These are phyloP conservation scores for Orbilia quercus DNA, from an alignment of 2,329 filamentous ascomycete genomes.

Conservation along the genomic window DNA sequence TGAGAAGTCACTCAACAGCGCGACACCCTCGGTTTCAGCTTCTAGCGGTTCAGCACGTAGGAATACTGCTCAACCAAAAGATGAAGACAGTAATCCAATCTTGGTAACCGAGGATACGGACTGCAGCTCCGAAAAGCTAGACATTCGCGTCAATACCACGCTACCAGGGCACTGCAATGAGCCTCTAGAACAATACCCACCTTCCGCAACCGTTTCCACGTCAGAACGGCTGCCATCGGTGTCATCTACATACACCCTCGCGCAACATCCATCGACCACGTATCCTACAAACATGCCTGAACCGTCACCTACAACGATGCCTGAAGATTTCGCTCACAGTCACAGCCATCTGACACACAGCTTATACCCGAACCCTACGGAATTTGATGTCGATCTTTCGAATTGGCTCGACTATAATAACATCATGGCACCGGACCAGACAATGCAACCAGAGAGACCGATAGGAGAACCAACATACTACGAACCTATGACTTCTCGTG, in stretches of 20 bases:
- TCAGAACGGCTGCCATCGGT: constrained; percentile 5
- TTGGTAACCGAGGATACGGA: constrained; percentile 14
- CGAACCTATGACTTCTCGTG: constrained; percentile 7
- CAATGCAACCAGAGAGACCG: constrained; percentile 18
- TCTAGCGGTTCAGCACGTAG: constrained; percentile 9
- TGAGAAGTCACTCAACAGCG: constrained; percentile 35
- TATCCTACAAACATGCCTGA: constrained; percentile 23
- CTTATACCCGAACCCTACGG: constrained; percentile 7
- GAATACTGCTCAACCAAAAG: constrained; percentile 15
- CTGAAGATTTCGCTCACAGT: constrained; percentile 26
- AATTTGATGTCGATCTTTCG: constrained; percentile 6
- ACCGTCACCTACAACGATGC: neutral
- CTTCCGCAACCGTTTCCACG: constrained; percentile 14
- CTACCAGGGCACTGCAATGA: constrained; percentile 15
- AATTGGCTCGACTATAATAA: constrained; percentile 23
- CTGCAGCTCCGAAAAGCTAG: neutral
- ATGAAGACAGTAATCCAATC: constrained; percentile 21
- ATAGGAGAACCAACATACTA: constrained; percentile 20
- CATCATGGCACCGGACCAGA: constrained; percentile 7
- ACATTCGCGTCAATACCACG: constrained; percentile 11
- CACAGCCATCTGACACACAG: constrained; percentile 6
- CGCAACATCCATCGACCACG: constrained; percentile 21
- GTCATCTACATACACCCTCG: constrained; percentile 12
- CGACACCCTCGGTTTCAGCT: neutral
- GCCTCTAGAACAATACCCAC: constrained; percentile 26